Percentiles rank a stretch among this genome's conserved stretches.
Evolutionary conservation across 352 stramenopile species (phyloP).

Genomic region (Pythium rhizo-oryzae): DNA sequence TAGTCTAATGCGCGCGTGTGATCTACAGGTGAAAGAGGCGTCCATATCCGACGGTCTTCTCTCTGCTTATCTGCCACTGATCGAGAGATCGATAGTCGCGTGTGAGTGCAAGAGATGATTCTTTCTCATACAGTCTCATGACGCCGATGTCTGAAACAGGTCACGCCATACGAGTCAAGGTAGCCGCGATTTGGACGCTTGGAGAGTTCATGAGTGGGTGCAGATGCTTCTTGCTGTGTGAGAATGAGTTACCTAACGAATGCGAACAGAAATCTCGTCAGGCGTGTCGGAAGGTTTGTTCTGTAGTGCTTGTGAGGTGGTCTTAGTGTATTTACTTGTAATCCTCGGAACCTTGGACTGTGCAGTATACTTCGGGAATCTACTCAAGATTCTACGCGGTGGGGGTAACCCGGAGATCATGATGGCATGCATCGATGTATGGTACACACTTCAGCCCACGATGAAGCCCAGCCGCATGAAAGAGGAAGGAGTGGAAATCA

Average conservation of each 20-base stretch:
- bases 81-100: constrained; percentile 15
- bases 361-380: constrained; percentile 16
- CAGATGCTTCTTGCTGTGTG: background rate
- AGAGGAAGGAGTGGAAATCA: constrained; percentile 17
- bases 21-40: constrained; percentile 24
- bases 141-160: background rate
- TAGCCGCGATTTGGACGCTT: constrained; percentile 27
- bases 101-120: constrained; percentile 3
- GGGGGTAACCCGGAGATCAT: background rate
- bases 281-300: constrained; percentile 17
- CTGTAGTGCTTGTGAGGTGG: background rate
- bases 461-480: constrained; percentile 26
- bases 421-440: constrained; percentile 26
- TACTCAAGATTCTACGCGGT: constrained; percentile 7
- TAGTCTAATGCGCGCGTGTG: background rate
- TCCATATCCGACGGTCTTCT: constrained; percentile 29
- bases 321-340: too few relatives aligned
- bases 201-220: constrained; percentile 37
- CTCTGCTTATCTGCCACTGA: constrained; percentile 29
- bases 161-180: constrained; percentile 5
- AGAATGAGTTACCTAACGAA: background rate
- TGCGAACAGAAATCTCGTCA: constrained; percentile 23
- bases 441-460: constrained; percentile 21
- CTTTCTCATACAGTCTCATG: background rate
- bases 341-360: background rate